These are phyloP conservation scores for Bidens hawaiensis DNA, from an alignment of 140 eudicot genomes.

Conservation along the genomic window DNA sequence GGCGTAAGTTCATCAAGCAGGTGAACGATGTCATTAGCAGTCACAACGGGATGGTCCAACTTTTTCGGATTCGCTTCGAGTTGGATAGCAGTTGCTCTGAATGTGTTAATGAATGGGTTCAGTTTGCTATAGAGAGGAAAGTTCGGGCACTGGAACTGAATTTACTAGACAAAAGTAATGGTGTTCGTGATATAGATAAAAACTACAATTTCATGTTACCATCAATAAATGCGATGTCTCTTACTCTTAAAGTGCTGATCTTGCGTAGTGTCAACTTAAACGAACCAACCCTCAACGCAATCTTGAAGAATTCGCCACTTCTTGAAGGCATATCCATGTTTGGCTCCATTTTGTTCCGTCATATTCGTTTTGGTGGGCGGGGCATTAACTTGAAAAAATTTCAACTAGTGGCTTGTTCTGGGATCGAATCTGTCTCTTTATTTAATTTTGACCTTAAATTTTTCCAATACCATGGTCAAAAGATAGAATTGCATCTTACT, in stretches of 20 bases:
- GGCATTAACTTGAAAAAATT: conserved; percentile 31
- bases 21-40: conserved; percentile 28
- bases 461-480: conserved; percentile 26
- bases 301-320: conserved; percentile 24
- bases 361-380: conserved; percentile 22
- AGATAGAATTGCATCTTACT: conserved; percentile 15
- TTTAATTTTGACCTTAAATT: conserved; percentile 27
- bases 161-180: conserved; percentile 12
- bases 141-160: conserved; percentile 40
- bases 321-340: conserved; percentile 25
- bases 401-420: conserved; percentile 25
- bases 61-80: conserved; percentile 24
- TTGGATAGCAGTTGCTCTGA: conserved; percentile 3
- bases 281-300: conserved; percentile 16
- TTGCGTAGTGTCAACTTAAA: conserved; percentile 34
- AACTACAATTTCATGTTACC: conserved; percentile 22
- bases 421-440: conserved; percentile 19
- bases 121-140: conserved; percentile 26
- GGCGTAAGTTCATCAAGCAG: conserved; percentile 29
- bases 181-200: background rate
- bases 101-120: conserved; percentile 26
- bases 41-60: conserved; percentile 22
- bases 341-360: conserved; percentile 11
- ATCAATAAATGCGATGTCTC: background rate
- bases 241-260: conserved; percentile 19